phyloP scores from a whole-genome alignment of 2,329 filamentous ascomycete species.

The Helminthosporium solani region DNA sequence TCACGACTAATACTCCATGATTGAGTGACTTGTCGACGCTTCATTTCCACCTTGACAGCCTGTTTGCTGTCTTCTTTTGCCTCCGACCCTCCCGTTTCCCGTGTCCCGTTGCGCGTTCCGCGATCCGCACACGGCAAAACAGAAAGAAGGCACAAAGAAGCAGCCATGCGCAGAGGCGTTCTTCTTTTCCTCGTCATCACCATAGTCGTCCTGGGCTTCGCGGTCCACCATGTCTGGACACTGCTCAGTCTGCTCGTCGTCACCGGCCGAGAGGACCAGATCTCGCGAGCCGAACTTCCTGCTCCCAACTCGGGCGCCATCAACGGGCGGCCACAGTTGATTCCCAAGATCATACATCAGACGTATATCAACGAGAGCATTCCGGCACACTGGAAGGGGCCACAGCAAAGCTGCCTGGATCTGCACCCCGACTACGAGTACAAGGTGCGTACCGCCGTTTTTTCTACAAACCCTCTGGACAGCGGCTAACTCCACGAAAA shows the following conservation, averaged over 20 bases:
- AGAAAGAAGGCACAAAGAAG: conserved; percentile 23
- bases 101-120: no score
- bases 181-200: conserved; percentile 66
- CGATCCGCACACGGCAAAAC: conserved; percentile 17
- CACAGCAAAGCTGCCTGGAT: conserved; percentile 66
- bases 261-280: conserved; percentile 66
- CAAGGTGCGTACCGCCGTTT: conserved; percentile 51
- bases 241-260: conserved; percentile 69
- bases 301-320: conserved; percentile 62
- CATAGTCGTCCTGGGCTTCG: conserved; percentile 61
- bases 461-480: conserved; percentile 13
- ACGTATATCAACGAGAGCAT: conserved; percentile 72
- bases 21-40: conserved; percentile 12
- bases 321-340: conserved; percentile 59
- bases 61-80: background rate
- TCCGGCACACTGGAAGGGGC: conserved; percentile 64
- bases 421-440: conserved; percentile 73
- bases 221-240: conserved; percentile 69
- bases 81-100: conserved; percentile 2
- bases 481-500: conserved; percentile 21
- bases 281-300: conserved; percentile 65
- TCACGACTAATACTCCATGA: conserved; percentile 13
- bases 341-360: conserved; percentile 77
- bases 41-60: conserved; percentile 11
- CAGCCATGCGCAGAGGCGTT: conserved; percentile 60